These are phyloP conservation scores for Aureoboletus auriporus DNA, from an alignment of 768 basidiomycete genomes.

Conservation along the genomic window DNA sequence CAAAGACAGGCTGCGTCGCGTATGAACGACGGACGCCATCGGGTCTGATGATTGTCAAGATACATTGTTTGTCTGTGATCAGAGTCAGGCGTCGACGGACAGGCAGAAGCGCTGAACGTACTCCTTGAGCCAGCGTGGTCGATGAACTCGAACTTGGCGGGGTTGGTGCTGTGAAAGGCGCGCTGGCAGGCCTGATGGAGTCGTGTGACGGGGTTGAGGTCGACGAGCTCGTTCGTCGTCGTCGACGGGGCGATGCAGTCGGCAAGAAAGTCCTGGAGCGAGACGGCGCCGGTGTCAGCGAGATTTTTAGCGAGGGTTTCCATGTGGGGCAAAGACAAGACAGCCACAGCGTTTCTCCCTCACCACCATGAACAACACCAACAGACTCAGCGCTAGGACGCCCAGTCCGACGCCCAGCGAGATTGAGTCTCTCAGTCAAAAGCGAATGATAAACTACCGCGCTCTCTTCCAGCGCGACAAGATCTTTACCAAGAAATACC, in stretches of 20 bases:
- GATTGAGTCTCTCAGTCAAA: constrained; percentile 37
- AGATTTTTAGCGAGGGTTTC: constrained; percentile 21
- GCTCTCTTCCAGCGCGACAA: constrained; percentile 42
- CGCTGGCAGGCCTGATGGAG: constrained; percentile 43
- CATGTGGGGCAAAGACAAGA: no score
- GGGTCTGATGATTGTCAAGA: constrained; percentile 56
- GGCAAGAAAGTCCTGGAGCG: constrained; percentile 26
- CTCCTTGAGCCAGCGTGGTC: constrained; percentile 37
- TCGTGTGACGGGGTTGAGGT: constrained; percentile 26
- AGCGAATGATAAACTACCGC: constrained; percentile 44
- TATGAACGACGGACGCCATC: constrained; percentile 50
- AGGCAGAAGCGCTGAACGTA: constrained; percentile 16
- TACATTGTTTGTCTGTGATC: constrained; percentile 51
- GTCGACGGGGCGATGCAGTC: neutral
- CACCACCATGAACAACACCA: no score
- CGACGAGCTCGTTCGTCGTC: constrained; percentile 1
- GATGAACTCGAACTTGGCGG: constrained; percentile 45
- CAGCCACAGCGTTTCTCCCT: no score
- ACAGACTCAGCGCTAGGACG: constrained; percentile 33
- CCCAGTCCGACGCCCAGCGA: constrained; percentile 68
- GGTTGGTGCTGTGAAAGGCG: constrained; percentile 37
- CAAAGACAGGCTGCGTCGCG: constrained; percentile 42
- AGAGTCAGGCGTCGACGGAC: constrained; percentile 1
- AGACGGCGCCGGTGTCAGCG: constrained; percentile 24
- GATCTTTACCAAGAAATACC: constrained; percentile 53